Evolutionary conservation across 129 eudicot genomes (phyloP), one percentile per base, ranked within the genome.

Genomic region (Cynara cardunculus): DNA sequence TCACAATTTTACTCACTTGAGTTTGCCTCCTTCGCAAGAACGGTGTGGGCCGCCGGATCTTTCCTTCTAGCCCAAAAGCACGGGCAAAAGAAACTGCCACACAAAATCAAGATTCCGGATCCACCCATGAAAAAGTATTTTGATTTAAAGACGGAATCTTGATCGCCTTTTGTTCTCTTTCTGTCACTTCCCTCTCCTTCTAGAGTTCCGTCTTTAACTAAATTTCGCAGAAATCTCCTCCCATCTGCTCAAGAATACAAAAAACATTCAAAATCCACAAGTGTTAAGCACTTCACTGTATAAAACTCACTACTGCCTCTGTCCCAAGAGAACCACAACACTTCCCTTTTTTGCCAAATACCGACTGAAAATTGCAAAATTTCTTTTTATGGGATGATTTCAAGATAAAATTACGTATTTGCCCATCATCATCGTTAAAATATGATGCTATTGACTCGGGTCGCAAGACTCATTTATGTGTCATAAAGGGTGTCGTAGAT

Each of bases 11-110:
- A 85, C 97, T 93, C 80, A 93, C 98, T 91, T 77, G 97, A 93
- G 84, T 26, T 81, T 26, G 81, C 92, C 72, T 87, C 94, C 89
- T 91, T 84, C 12, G 69, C 22, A 72, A 91, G 94, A 85, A 87
- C 91, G 67, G 88, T 77, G 69, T 86, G 89, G 19, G 69, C 71
- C 9, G 80, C 79, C 37, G n/a, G n/a, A n/a, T 75, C 86, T 71
- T 74, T 89, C 87, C 78, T 91, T 86, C 77, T 85, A 21, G 92
- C 78, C 76, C 76, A 89, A 53, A 93, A 89, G 86, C 98, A 93
- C 12, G 91, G 93, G 77, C 97, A 94, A 73, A 89, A 78, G 66
- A 91, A 75, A 41, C 80, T 75, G 49, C 97, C 89, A 83, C 90
- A 89, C 25, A 86, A 30, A 81, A 89, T 34, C 19, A 91, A 82